Conservation (phyloP, 345 rosid species). For the Limnanthes douglasii region DNA sequence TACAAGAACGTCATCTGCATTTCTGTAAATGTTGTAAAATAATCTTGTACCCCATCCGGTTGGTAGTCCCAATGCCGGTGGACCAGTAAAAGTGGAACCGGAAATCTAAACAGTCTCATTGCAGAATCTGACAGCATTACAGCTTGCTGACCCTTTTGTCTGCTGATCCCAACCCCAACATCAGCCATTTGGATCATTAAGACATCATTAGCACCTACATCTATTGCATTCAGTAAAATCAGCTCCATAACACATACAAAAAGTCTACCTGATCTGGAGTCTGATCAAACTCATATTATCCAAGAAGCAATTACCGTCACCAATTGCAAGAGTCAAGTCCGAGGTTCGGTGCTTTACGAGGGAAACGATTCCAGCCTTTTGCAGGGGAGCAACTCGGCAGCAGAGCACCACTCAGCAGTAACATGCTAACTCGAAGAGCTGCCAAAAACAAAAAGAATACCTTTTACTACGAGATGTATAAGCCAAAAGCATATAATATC, state of each 20-base stretch:
- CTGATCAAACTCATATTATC: slow-evolving; percentile 4
- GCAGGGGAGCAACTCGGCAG: slow-evolving; percentile 80
- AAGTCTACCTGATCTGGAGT: background rate
- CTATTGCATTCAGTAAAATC: slow-evolving; percentile 9
- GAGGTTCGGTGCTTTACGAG: slow-evolving; percentile 57
- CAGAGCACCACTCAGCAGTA: slow-evolving; percentile 65
- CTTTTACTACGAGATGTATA: too few relatives aligned
- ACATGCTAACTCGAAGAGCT: slow-evolving; percentile 54
- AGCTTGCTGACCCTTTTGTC: slow-evolving; percentile 81
- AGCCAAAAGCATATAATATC: too few relatives aligned
- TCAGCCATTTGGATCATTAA: slow-evolving; percentile 86
- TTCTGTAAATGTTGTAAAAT: slow-evolving; percentile 68
- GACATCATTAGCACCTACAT: slow-evolving; percentile 71
- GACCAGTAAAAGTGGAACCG: slow-evolving; percentile 55
- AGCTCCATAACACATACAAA: slow-evolving; percentile 10
- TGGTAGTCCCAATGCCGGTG: slow-evolving; percentile 87
- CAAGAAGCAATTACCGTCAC: slow-evolving; percentile 37
- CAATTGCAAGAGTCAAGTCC: slow-evolving; percentile 73
- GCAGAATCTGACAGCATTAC: slow-evolving; percentile 82
- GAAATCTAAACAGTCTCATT: slow-evolving; percentile 68
- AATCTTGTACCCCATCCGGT: slow-evolving; percentile 74
- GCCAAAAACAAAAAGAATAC: too few relatives aligned
- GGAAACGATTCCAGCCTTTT: slow-evolving; percentile 71
- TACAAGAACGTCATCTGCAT: slow-evolving; percentile 50
- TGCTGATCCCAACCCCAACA: slow-evolving; percentile 69